Conservation (phyloP, 192 early-diverging fungal genomes). For the Entrophospora sp. region DNA sequence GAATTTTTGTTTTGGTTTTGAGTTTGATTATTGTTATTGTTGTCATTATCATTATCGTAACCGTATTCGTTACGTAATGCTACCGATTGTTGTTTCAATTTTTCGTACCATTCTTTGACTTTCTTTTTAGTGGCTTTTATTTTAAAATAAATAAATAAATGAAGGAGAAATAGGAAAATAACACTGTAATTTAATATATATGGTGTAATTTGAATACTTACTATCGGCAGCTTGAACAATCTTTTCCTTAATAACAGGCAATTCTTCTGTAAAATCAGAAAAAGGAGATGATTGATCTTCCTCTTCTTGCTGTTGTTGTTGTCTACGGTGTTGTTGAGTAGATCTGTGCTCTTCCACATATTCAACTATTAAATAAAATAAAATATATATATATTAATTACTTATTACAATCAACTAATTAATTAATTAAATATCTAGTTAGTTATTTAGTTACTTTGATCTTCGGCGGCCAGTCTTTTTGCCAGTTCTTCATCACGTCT, state of each 20-base stretch:
- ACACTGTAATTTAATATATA: not conserved
- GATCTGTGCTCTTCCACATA: not conserved
- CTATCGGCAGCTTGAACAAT: conserved; percentile 46
- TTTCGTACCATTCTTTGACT: conserved; percentile 45
- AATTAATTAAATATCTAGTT: not conserved
- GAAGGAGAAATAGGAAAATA: not conserved
- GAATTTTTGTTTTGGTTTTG: not conserved
- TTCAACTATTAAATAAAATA: too few species aligned
- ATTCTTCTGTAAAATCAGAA: conserved; percentile 32
- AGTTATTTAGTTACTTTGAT: conserved; percentile 29
- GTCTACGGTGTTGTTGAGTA: conserved; percentile 22
- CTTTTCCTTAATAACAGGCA: conserved; percentile 49
- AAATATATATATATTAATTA: too few species aligned
- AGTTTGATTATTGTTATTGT: not conserved
- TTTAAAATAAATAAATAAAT: not conserved
- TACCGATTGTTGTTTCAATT: conserved; percentile 27
- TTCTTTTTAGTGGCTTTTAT: conserved; percentile 53
- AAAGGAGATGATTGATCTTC: conserved; percentile 25
- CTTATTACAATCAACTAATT: not conserved
- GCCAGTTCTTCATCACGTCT: conserved; percentile 49
- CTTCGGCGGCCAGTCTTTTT: conserved; percentile 37
- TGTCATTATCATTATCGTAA: too few species aligned
- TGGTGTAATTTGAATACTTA: conserved; percentile 20
- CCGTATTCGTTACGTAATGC: too few species aligned
- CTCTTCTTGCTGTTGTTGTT: conserved; percentile 32